Evolutionary conservation across 208 protist genomes (phyloP).

Genomic region (Lotmaria passim): DNA sequence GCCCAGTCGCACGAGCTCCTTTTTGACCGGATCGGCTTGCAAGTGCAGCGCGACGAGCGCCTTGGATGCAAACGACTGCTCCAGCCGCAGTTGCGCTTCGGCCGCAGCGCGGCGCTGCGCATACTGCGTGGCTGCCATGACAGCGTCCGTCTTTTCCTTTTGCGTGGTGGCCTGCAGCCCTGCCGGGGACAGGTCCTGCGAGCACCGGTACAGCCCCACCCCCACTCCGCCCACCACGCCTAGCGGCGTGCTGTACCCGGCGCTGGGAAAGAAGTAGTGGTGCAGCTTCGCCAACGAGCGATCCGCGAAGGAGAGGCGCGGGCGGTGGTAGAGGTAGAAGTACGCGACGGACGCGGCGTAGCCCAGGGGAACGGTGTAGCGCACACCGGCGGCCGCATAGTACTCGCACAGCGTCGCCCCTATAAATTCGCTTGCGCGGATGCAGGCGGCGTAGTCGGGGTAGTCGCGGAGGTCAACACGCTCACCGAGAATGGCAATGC

Average conservation of each 20-base stretch:
- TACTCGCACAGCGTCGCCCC: constrained; percentile 64
- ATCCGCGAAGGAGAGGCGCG: constrained; percentile 70
- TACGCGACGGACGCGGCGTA: constrained; percentile 58
- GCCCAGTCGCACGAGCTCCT: constrained; percentile 34
- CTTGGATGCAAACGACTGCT: constrained; percentile 22
- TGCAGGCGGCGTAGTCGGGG: constrained; percentile 44
- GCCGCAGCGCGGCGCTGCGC: constrained; percentile 24
- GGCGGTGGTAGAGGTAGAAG: constrained; percentile 70
- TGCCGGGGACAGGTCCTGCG: constrained; percentile 24
- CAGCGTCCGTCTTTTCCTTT: constrained; percentile 37
- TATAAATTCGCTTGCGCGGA: constrained; percentile 31
- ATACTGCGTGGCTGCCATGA: constrained; percentile 41
- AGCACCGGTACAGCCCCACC: constrained; percentile 42
- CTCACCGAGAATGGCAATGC: not conserved
- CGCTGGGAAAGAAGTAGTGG: constrained; percentile 84
- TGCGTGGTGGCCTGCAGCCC: constrained; percentile 14
- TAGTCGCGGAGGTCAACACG: constrained; percentile 54
- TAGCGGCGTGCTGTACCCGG: constrained; percentile 65
- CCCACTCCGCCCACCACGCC: constrained; percentile 45
- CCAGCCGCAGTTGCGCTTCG: constrained; percentile 20
- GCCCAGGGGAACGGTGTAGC: constrained; percentile 46
- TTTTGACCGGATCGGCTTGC: constrained; percentile 24
- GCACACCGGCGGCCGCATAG: constrained; percentile 55
- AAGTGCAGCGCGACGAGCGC: constrained; percentile 22
- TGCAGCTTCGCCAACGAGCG: constrained; percentile 60